phyloP scores from a whole-genome alignment of 2,329 filamentous ascomycete species.

The Fusarium lateritium region DNA sequence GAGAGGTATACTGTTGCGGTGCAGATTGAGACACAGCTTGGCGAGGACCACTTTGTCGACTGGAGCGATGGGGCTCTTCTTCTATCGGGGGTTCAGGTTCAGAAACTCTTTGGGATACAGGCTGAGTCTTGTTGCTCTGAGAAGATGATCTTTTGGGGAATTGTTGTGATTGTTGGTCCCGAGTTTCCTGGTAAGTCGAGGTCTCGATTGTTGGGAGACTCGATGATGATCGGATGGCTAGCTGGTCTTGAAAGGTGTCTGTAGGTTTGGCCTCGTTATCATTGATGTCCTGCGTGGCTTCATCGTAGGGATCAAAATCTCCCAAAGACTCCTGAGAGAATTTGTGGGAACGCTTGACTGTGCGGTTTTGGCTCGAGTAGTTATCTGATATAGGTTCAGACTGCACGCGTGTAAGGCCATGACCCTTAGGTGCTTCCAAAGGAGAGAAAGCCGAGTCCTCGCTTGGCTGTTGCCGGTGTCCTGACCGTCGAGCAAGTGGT shows the following conservation, averaged over 20 bases:
- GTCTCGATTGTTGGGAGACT: constrained; percentile 73
- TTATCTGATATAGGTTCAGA: constrained; percentile 74
- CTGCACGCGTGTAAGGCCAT: constrained; percentile 73
- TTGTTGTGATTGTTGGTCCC: constrained; percentile 46
- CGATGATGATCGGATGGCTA: constrained; percentile 55
- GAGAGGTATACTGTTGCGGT: constrained; percentile 49
- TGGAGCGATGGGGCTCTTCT: constrained; percentile 64
- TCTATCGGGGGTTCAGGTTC: constrained; percentile 49
- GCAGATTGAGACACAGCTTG: constrained; percentile 39
- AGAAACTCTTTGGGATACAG: constrained; percentile 54
- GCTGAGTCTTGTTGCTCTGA: constrained; percentile 63
- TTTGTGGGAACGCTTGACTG: constrained; percentile 64
- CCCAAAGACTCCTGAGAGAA: constrained; percentile 62
- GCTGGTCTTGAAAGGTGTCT: constrained; percentile 51
- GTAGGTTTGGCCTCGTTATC: constrained; percentile 42
- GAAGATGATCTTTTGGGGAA: constrained; percentile 70
- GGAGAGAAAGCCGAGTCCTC: constrained; percentile 60
- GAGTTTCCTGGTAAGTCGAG: constrained; percentile 63
- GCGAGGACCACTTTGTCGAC: constrained; percentile 38
- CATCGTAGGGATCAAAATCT: constrained; percentile 64
- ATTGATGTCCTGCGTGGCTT: constrained; percentile 52
- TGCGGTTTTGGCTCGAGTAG: constrained; percentile 71
- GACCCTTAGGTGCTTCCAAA: constrained; percentile 63
- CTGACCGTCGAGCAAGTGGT: constrained; percentile 80
- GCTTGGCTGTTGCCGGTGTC: constrained; percentile 72